These are phyloP conservation scores for Fulvia fulva DNA, from an alignment of 2,329 filamentous ascomycete genomes.

Conservation along the genomic window DNA sequence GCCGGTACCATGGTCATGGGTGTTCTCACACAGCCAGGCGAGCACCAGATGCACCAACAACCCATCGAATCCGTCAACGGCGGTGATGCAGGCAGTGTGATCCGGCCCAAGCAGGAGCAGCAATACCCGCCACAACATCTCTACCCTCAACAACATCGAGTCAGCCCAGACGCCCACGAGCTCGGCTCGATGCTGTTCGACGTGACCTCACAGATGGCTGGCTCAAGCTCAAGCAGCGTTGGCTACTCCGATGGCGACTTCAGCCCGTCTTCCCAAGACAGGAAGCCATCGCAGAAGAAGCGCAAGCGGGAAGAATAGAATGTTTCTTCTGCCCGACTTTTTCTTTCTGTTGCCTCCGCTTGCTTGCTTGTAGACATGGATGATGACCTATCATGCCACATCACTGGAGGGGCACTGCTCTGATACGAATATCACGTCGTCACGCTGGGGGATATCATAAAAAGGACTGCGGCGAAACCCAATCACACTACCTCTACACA, in stretches of 20 bases:
- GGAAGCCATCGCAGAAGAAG: slow-evolving; percentile 35
- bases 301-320: slow-evolving; percentile 43
- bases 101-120: slow-evolving; percentile 34
- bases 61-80: slow-evolving; percentile 34
- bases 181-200: slow-evolving; percentile 79
- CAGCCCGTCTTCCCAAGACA: slow-evolving; percentile 20
- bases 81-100: slow-evolving; percentile 33
- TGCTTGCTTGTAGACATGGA: slow-evolving; percentile 3
- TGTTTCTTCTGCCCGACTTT: not conserved
- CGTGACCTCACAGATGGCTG: slow-evolving; percentile 64
- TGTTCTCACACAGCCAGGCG: slow-evolving; percentile 51
- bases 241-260: slow-evolving; percentile 30
- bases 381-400: slow-evolving; percentile 2
- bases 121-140: slow-evolving; percentile 22
- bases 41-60: slow-evolving; percentile 26
- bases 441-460: slow-evolving; percentile 4
- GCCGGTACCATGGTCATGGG: slow-evolving; percentile 88
- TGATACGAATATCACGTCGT: slow-evolving; percentile 6
- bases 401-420: not conserved
- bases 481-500: not conserved
- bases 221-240: slow-evolving; percentile 47
- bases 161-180: slow-evolving; percentile 54
- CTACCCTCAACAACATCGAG: slow-evolving; percentile 24
- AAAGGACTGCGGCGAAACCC: not conserved
- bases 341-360: not conserved